These are phyloP conservation scores for Mycosphaerella arachidis DNA, from an alignment of 2,329 filamentous ascomycete genomes.

Conservation along the genomic window DNA sequence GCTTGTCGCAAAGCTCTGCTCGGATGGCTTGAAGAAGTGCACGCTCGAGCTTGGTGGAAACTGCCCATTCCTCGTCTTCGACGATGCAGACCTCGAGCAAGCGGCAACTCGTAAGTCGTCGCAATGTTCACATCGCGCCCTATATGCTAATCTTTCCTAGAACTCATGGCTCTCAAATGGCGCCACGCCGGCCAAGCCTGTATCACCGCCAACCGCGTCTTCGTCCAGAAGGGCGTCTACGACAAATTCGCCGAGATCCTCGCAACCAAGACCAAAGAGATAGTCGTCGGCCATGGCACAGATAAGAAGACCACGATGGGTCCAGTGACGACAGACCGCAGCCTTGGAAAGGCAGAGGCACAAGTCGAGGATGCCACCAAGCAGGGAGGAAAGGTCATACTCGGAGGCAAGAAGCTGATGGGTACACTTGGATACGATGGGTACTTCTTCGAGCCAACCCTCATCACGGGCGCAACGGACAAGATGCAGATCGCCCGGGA, in stretches of 20 bases:
- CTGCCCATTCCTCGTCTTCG: slow-evolving; percentile 61
- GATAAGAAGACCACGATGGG: slow-evolving; percentile 56
- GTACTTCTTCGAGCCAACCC: slow-evolving; percentile 67
- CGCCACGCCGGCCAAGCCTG: slow-evolving; percentile 62
- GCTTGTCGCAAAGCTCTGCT: slow-evolving; percentile 56
- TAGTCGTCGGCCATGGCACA: slow-evolving; percentile 60
- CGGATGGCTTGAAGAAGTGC: slow-evolving; percentile 59
- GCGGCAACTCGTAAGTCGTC: slow-evolving; percentile 44
- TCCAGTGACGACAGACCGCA: slow-evolving; percentile 54
- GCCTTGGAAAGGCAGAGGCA: slow-evolving; percentile 52
- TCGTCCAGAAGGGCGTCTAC: slow-evolving; percentile 60
- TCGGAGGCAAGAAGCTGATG: slow-evolving; percentile 52
- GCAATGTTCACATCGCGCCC: not conserved
- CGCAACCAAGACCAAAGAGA: slow-evolving; percentile 47
- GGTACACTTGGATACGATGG: slow-evolving; percentile 44
- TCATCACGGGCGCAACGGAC: slow-evolving; percentile 55
- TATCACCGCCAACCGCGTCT: slow-evolving; percentile 61
- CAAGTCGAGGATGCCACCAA: slow-evolving; percentile 59
- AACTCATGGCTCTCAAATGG: slow-evolving; percentile 50
- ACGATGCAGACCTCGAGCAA: slow-evolving; percentile 59
- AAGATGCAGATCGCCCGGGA: slow-evolving; percentile 56
- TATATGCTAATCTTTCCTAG: slow-evolving; percentile 17
- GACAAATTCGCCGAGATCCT: slow-evolving; percentile 56
- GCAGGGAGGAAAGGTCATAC: slow-evolving; percentile 59
- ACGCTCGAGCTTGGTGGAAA: slow-evolving; percentile 63